Base-by-base conservation (phyloP, 495 filamentous ascomycete species). In the Aspergillus hancockii region DNA sequence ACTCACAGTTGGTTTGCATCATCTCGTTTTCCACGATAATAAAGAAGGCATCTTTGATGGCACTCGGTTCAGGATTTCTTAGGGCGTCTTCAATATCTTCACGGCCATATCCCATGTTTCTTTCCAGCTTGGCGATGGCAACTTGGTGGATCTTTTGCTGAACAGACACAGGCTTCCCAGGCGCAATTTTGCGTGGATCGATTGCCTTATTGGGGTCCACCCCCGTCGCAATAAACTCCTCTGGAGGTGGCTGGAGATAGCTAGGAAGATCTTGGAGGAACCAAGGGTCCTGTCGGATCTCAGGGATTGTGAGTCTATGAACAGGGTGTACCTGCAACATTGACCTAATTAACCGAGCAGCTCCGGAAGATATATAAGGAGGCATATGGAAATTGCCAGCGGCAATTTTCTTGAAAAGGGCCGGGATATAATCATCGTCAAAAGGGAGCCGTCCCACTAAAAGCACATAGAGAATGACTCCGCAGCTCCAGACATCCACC, bases 401-500 rank as follows among this genome's bases (percentile, higher is more conserved):
- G n/a, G 88, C 85, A 57, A 93, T 93, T 77, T 93, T 93, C 74
- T 89, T 90, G 74, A 93, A 93, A 13, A 93, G 75, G 22, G 89
- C 85, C 2, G 90, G 90, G 55, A 93, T 93, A 68, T 97, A 96
- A 60, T 98, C 94, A 70, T 98, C 95, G 73, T 98, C 95, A 67
- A 98, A 98, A 10, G 94, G 94, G 28, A 98, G 79, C 38, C 92
- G 82, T 52, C 94, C 94, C 47, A 93, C 91, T 25, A 98, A 81
- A 63, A 98, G 77, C 54, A 98, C 94, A 68, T 98, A 98, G 53
- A 98, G 81, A 63, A 98, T 98, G 63, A 98, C 95, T 66, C 94
- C 94, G 68, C 93, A 98, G 75, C 94, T 98, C 94, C 94, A 98
- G 9, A 98, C 95, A 72, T 98, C 94, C 46, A 98, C 94, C 73